Percentiles rank a stretch among this genome's conserved stretches.
phyloP scores from a whole-genome alignment of 768 basidiomycete species.

The Pilatotrama ljubarskyi region DNA sequence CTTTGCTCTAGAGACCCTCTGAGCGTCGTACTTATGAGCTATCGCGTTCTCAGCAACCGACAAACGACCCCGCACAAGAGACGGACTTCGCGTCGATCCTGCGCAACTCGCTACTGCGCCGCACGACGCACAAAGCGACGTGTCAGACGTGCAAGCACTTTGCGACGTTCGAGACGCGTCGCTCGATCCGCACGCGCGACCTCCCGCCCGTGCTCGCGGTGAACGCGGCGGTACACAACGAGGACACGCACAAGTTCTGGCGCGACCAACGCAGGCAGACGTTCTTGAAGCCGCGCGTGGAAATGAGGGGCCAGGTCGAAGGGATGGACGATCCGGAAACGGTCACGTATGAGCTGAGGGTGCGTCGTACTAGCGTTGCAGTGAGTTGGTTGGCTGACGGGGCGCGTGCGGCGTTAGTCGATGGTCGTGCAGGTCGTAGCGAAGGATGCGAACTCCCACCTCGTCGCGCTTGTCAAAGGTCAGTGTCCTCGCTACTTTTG shows the following conservation, averaged over 20 bases:
- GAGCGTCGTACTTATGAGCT: neutral
- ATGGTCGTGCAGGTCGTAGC: conserved; percentile 78
- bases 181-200: conserved; percentile 60
- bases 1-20: neutral
- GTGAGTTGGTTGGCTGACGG: neutral
- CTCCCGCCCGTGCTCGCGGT: conserved; percentile 85
- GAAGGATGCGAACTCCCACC: conserved; percentile 74
- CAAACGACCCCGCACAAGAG: conserved; percentile 39
- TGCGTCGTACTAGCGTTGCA: conserved; percentile 37
- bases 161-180: conserved; percentile 66
- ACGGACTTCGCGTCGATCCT: conserved; percentile 69
- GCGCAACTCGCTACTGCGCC: conserved; percentile 72
- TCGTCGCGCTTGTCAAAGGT: conserved; percentile 89
- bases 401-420: conserved; percentile 47
- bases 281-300: conserved; percentile 61
- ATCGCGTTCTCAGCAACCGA: conserved; percentile 29
- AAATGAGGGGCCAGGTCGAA: conserved; percentile 59
- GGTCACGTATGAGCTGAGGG: conserved; percentile 71
- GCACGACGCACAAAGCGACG: conserved; percentile 82
- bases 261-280: conserved; percentile 56
- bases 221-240: conserved; percentile 79
- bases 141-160: conserved; percentile 81
- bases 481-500: conserved; percentile 25
- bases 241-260: conserved; percentile 78
- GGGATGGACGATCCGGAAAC: conserved; percentile 56